Evolutionary conservation across 495 filamentous ascomycete genomes (phyloP), one percentile per base, ranked within the genome.

Genomic region (Pseudomonodictys pantanalensis): DNA sequence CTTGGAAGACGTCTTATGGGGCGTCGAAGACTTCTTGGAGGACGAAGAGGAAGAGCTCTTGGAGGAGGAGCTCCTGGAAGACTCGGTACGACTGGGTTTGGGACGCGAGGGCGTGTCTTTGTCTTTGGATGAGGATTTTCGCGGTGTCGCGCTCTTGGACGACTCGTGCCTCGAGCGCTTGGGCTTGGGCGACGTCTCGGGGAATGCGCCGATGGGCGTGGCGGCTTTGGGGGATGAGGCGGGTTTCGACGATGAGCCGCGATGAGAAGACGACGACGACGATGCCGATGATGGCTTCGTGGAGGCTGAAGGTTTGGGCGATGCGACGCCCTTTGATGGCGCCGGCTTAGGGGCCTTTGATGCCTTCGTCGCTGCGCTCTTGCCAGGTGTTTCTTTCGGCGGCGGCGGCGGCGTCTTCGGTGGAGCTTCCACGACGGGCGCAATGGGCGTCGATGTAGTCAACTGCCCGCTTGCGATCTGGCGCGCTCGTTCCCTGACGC

Each of bases 401-500:
- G 49, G 49, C 20, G 49, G 32, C 24, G 49, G 49, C 22, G 51
- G 20, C 22, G 35, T 17, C 25, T 54, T 54, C n/a, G 51, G 38
- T 43, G 51, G 24, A 17, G 15, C 35, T 26, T 25, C 32, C 10
- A 24, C 18, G 33, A n/a, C 35, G 17, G 29, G 28, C 29, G 32
- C n/a, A 17, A 9, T 38, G 18, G 32, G 5, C 35, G 51, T 20
- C 51, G 51, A 42, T 11, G 51, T 3, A 26, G 33, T 39, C n/a
- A 54, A 54, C 51, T 54, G 51, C 2, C 51, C 51, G 24, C 23
- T 54, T 18, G 51, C 51, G 20, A 54, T 54, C 24, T 54, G 51
- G 20, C 18, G 33, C 51, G 51, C 51, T 54, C 51, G 18, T 54
- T 54, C 51, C 30, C 38, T 54, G 3, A 54, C 51, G 38, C 51